phyloP scores from a whole-genome alignment of 2,329 filamentous ascomycete genomes.

The Talaromyces islandicus region DNA sequence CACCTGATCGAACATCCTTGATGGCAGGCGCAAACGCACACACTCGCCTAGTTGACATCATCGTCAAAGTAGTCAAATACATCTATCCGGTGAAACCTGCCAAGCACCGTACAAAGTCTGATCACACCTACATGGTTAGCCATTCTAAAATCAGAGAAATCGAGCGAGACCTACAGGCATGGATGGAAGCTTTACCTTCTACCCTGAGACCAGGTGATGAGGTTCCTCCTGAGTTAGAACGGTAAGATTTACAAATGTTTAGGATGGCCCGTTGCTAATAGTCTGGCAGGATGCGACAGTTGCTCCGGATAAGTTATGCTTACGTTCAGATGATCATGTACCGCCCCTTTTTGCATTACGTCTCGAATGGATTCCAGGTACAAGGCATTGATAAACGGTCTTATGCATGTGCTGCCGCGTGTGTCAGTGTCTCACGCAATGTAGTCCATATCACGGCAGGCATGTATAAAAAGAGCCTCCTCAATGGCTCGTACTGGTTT shows the following conservation, averaged over 20 bases:
- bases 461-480: constrained; percentile 56
- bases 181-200: constrained; percentile 64
- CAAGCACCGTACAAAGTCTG: constrained; percentile 37
- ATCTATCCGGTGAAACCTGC: constrained; percentile 57
- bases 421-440: constrained; percentile 60
- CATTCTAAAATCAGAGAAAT: constrained; percentile 60
- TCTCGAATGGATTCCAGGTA: constrained; percentile 46
- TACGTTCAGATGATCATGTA: constrained; percentile 62
- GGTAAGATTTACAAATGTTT: constrained; percentile 56
- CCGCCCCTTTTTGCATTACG: constrained; percentile 60
- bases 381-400: constrained; percentile 55
- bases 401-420: constrained; percentile 60
- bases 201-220: constrained; percentile 75
- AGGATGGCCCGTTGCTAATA: not conserved
- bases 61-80: constrained; percentile 57
- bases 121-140: constrained; percentile 56
- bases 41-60: constrained; percentile 50
- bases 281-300: constrained; percentile 49
- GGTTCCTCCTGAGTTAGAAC: constrained; percentile 65
- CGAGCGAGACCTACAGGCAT: constrained; percentile 56
- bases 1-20: constrained; percentile 49
- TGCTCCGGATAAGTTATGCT: constrained; percentile 58
- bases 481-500: constrained; percentile 62
- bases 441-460: constrained; percentile 60
- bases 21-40: constrained; percentile 58